Conservation (phyloP, 1,284 basidiomycete genomes). For the Xerocomus amazonicus region DNA sequence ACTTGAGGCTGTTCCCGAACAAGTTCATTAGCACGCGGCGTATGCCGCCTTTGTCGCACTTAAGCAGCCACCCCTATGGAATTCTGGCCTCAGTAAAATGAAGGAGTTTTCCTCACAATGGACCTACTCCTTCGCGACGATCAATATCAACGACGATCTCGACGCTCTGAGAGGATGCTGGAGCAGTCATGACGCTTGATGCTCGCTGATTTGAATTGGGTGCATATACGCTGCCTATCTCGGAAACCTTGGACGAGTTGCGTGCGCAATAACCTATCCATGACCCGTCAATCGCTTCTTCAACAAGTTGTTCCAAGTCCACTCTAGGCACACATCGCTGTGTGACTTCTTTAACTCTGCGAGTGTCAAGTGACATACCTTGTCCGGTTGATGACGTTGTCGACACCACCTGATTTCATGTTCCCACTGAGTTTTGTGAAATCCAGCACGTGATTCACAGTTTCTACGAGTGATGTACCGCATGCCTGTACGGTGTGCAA, state of each 20-base stretch:
- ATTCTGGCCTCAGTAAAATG: constrained; percentile 7
- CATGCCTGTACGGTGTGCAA: constrained; percentile 88
- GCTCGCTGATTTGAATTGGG: constrained; percentile 51
- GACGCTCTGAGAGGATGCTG: constrained; percentile 47
- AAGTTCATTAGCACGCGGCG: constrained; percentile 93
- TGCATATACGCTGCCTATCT: constrained; percentile 91
- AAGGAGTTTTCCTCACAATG: not conserved
- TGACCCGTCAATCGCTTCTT: constrained; percentile 92
- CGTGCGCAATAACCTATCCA: constrained; percentile 92
- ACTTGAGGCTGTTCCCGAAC: constrained; percentile 93
- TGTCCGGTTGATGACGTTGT: constrained; percentile 68
- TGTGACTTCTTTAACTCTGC: not conserved
- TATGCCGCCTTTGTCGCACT: constrained; percentile 91
- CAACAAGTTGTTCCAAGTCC: constrained; percentile 86
- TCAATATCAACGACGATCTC: constrained; percentile 91
- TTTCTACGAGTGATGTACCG: constrained; percentile 79
- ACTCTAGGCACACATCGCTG: constrained; percentile 45
- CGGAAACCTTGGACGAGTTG: constrained; percentile 61
- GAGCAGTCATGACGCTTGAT: constrained; percentile 34
- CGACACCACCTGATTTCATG: constrained; percentile 69
- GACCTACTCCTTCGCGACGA: constrained; percentile 58
- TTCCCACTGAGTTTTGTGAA: constrained; percentile 96
- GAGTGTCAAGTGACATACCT: constrained; percentile 38
- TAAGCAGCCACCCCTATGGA: constrained; percentile 78
- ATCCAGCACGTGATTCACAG: constrained; percentile 95